Evolutionary conservation across 257 asterid species (phyloP).

Genomic region (Solanum commersonii): DNA sequence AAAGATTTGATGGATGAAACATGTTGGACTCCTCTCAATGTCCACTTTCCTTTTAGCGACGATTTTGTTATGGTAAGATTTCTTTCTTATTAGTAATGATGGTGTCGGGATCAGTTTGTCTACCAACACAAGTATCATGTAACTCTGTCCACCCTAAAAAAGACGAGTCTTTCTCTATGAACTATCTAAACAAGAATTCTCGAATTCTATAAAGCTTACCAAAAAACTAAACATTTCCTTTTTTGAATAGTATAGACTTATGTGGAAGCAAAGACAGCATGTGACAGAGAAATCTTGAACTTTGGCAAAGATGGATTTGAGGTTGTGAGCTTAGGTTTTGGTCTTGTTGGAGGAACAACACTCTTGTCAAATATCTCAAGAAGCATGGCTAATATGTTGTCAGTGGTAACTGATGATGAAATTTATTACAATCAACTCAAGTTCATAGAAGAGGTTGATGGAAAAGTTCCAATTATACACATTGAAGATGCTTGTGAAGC

Average conservation of each 20-base stretch:
- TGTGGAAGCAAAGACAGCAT: conserved; percentile 1
- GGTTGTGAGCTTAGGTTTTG: conserved; percentile 10
- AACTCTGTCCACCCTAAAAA: too few relatives aligned
- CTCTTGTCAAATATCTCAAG: neutral
- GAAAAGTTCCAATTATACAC: conserved; percentile 16
- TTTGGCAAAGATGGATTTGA: neutral
- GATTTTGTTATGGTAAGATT: neutral
- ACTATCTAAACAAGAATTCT: neutral
- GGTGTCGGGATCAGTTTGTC: neutral
- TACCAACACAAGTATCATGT: too few relatives aligned
- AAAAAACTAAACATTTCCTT: neutral
- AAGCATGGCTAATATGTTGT: neutral
- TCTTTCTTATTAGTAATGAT: neutral
- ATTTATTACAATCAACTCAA: neutral
- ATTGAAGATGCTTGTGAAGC: conserved; percentile 25
- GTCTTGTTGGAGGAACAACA: conserved; percentile 6
- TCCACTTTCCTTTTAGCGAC: neutral
- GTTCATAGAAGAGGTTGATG: conserved; percentile 17
- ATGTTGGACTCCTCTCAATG: conserved; percentile 34
- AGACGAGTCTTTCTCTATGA: neutral
- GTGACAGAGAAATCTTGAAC: conserved; percentile 9
- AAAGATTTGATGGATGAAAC: conserved; percentile 28
- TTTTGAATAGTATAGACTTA: conserved; percentile 5
- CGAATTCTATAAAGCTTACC: too few relatives aligned
- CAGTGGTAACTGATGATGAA: neutral